A percentile compares a stretch with the other conserved stretches of the same genome.
These are phyloP conservation scores for Boletus reticuloceps DNA, from an alignment of 768 basidiomycete species.

Conservation along the genomic window DNA sequence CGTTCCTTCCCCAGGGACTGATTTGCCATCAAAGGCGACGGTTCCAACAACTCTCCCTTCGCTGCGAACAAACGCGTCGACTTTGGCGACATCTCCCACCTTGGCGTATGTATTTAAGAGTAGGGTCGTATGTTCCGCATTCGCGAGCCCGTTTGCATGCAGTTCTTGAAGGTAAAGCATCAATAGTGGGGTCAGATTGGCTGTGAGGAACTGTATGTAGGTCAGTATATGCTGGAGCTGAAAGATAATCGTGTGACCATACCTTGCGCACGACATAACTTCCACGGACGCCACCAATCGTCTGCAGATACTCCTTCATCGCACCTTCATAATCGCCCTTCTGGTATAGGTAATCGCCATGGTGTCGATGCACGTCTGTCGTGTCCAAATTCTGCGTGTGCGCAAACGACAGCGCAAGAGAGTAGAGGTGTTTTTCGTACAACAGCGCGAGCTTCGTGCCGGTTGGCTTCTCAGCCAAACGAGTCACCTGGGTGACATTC, in stretches of 20 bases:
- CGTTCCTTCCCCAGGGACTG: conserved; percentile 37
- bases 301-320: conserved; percentile 89
- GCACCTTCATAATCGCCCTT: conserved; percentile 93
- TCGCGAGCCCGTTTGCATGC: conserved; percentile 85
- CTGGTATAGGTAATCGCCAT: conserved; percentile 87
- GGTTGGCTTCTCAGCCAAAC: conserved; percentile 77
- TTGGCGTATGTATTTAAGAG: conserved; percentile 98
- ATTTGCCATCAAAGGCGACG: conserved; percentile 16
- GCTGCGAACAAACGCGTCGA: conserved; percentile 91
- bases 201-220: conserved; percentile 79
- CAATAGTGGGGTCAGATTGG: conserved; percentile 93
- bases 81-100: conserved; percentile 82
- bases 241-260: conserved; percentile 3
- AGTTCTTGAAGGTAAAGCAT: conserved; percentile 95
- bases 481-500: conserved; percentile 48
- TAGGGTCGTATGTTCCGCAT: conserved; percentile 94
- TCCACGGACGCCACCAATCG: conserved; percentile 84
- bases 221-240: conserved; percentile 2
- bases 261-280: conserved; percentile 98
- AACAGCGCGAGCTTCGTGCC: conserved; percentile 83
- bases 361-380: conserved; percentile 86
- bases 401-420: conserved; percentile 80
- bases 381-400: conserved; percentile 77
- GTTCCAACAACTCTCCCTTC: conserved; percentile 53
- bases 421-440: conserved; percentile 75